These are phyloP conservation scores for Baudoinia panamericana DNA, from an alignment of 495 filamentous ascomycete species.

Conservation along the genomic window DNA sequence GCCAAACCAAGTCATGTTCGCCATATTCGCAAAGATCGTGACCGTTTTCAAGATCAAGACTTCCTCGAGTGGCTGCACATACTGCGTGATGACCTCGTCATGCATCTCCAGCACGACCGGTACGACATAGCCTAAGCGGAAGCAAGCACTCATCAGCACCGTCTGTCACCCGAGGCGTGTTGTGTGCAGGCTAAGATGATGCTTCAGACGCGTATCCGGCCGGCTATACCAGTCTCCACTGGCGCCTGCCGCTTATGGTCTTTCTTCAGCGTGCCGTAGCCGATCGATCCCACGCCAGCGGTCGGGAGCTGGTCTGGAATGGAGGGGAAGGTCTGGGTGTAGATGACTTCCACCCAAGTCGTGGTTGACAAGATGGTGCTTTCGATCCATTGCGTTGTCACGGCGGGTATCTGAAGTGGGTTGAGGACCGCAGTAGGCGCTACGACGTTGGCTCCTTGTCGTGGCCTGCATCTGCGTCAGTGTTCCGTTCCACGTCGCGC, in stretches of 20 bases:
- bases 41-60: slow-evolving; percentile 6
- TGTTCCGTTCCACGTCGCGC: not conserved
- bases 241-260: not conserved
- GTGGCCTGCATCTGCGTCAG: slow-evolving; percentile 7
- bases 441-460: slow-evolving; percentile 8
- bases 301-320: slow-evolving; percentile 12
- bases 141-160: slow-evolving; percentile 7
- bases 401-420: slow-evolving; percentile 3
- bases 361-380: not conserved
- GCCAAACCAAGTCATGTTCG: not conserved
- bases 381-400: slow-evolving; percentile 12
- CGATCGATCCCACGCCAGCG: slow-evolving; percentile 10
- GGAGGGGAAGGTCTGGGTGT: slow-evolving; percentile 18
- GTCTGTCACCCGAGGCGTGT: not conserved
- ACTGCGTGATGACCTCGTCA: slow-evolving; percentile 8
- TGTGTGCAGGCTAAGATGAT: too few relatives aligned
- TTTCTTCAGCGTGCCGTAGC: slow-evolving; percentile 11
- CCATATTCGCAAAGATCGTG: not conserved
- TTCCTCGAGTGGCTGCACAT: slow-evolving; percentile 4
- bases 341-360: slow-evolving; percentile 9
- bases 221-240: slow-evolving; percentile 15
- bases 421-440: not conserved
- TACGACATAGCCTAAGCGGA: not conserved
- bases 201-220: slow-evolving; percentile 11
- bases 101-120: slow-evolving; percentile 6